Conservation (phyloP, 164 flowering plant species). For the Dillenia suffruticosa region DNA sequence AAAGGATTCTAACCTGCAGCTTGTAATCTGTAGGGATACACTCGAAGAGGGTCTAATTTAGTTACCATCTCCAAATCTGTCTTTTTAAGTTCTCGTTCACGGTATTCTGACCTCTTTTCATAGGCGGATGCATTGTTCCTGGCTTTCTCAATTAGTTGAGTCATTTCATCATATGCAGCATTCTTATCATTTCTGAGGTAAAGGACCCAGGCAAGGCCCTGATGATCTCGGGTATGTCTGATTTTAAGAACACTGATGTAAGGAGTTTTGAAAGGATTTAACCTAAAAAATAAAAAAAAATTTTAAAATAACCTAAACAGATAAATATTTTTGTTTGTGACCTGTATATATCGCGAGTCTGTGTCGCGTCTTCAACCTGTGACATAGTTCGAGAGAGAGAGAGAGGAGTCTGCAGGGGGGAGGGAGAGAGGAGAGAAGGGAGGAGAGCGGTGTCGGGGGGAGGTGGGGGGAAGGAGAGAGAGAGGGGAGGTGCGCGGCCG, state of each 20-base stretch:
- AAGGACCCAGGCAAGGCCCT: conserved; percentile 96
- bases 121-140: conserved; percentile 92
- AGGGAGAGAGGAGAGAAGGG: too few species aligned
- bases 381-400: too few species aligned
- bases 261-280: too few species aligned
- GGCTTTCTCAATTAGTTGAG: conserved; percentile 86
- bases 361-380: too few species aligned
- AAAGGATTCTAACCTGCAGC: conserved; percentile 75
- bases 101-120: conserved; percentile 96
- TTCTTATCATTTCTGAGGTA: conserved; percentile 61
- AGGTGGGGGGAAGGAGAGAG: too few species aligned
- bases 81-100: conserved; percentile 84
- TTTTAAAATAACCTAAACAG: too few species aligned
- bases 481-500: too few species aligned
- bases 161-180: conserved; percentile 93
- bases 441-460: too few species aligned
- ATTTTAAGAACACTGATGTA: conserved; percentile 90
- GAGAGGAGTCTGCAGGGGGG: too few species aligned
- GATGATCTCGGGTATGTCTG: conserved; percentile 95
- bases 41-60: conserved; percentile 84
- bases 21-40: conserved; percentile 95
- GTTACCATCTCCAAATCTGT: conserved; percentile 94
- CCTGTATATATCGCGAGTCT: too few species aligned
- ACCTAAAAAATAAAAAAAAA: too few species aligned
- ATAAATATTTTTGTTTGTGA: too few species aligned